phyloP scores from a whole-genome alignment of 306 rosid species.

The Cicer yamashitae region DNA sequence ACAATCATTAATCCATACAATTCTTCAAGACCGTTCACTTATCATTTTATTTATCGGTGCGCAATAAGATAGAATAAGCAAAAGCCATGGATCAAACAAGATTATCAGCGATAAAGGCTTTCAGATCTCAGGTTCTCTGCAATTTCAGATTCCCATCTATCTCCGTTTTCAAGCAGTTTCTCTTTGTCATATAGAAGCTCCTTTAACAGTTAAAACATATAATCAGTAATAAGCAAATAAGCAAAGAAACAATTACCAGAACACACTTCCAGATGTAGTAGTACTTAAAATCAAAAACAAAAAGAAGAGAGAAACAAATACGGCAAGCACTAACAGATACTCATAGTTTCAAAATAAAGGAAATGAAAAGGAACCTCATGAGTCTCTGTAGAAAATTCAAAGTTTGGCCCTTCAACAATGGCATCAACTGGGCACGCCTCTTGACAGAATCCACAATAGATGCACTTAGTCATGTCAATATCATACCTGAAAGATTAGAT shows the following conservation, averaged over 20 bases:
- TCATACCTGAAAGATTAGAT: slow-evolving; percentile 75
- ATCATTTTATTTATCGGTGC: slow-evolving; percentile 52
- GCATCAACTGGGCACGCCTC: slow-evolving; percentile 99
- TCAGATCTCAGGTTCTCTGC: slow-evolving; percentile 98
- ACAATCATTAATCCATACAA: slow-evolving; percentile 30
- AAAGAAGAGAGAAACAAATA: slow-evolving; percentile 2
- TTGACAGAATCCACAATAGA: slow-evolving; percentile 99
- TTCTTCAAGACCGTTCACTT: slow-evolving; percentile 43
- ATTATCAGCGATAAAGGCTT: slow-evolving; percentile 88
- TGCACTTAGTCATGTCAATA: slow-evolving; percentile 99
- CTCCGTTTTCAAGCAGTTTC: slow-evolving; percentile 97
- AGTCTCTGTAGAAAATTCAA: slow-evolving; percentile 93
- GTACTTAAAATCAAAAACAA: slow-evolving; percentile 19
- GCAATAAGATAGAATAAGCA: slow-evolving; percentile 31
- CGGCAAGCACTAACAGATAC: not conserved
- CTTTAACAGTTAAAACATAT: slow-evolving; percentile 50
- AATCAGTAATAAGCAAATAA: slow-evolving; percentile 7
- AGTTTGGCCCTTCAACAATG: slow-evolving; percentile 99
- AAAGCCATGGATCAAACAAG: slow-evolving; percentile 18
- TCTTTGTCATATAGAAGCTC: slow-evolving; percentile 99
- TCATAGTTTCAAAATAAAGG: slow-evolving; percentile 23
- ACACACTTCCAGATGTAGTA: not conserved
- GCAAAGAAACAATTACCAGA: not conserved
- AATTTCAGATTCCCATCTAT: slow-evolving; percentile 98
- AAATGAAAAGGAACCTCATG: slow-evolving; percentile 72